A percentile compares a stretch with the other conserved stretches of the same genome.
phyloP scores from a whole-genome alignment of 208 protist species.

The Leishmania amazonensis region DNA sequence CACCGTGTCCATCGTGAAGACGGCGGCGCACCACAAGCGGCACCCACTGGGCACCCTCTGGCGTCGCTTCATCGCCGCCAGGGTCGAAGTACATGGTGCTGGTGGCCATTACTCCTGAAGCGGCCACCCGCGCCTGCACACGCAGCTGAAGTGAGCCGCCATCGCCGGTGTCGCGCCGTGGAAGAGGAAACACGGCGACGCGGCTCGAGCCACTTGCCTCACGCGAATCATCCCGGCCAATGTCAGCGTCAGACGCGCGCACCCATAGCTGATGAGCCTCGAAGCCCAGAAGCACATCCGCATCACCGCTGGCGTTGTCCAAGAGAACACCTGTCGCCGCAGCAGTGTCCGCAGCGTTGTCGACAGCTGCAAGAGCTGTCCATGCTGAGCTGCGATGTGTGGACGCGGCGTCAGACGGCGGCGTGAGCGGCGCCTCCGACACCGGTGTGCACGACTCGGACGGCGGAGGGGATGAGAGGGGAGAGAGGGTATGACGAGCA shows the following conservation, averaged over 20 bases:
- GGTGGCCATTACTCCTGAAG: not conserved
- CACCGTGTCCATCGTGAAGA: not conserved
- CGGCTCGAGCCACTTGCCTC: not conserved
- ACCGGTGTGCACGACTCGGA: not conserved
- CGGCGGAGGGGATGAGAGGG: not conserved
- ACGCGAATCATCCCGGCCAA: not conserved
- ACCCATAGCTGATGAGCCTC: conserved; percentile 8
- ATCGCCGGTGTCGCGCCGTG: not conserved
- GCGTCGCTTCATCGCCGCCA: not conserved
- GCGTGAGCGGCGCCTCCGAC: not conserved
- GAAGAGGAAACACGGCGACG: conserved; percentile 22
- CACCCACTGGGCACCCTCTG: conserved; percentile 26
- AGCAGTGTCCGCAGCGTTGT: not conserved
- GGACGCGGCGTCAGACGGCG: not conserved
- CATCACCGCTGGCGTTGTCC: not conserved
- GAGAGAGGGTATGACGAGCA: not conserved
- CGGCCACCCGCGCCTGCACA: conserved; percentile 11
- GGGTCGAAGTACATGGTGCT: conserved; percentile 10
- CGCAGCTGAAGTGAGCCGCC: conserved; percentile 12
- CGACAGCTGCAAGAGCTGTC: not conserved
- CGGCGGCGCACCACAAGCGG: conserved; percentile 7
- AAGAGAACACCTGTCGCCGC: not conserved
- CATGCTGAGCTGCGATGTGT: not conserved
- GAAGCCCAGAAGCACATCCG: conserved; percentile 26
- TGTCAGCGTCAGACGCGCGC: not conserved